phyloP scores from a whole-genome alignment of 345 rosid species.

The Physaria fendleri region DNA sequence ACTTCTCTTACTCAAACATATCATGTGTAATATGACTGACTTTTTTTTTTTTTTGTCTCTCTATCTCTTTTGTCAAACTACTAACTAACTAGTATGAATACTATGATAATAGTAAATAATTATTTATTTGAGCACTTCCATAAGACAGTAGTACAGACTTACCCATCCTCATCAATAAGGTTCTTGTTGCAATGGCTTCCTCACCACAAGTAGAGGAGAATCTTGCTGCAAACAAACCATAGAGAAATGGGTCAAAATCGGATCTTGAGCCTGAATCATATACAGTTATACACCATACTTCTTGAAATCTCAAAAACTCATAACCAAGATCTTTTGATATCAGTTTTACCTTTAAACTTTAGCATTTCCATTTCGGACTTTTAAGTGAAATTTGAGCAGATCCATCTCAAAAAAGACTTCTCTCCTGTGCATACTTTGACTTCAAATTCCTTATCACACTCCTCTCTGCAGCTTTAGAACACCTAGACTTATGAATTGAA shows the following conservation, averaged over 20 bases:
- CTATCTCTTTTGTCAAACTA: no score
- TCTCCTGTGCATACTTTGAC: constrained; percentile 47
- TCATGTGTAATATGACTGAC: no score
- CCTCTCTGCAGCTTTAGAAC: constrained; percentile 44
- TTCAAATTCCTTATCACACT: constrained; percentile 46
- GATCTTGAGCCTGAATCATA: neutral
- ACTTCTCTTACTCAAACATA: no score
- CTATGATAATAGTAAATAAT: no score
- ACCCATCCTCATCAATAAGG: constrained; percentile 49
- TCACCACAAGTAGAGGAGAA: constrained; percentile 39
- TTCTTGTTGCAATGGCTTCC: constrained; percentile 49
- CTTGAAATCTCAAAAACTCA: no score
- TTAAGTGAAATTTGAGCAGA: constrained; percentile 13
- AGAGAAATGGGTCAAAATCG: neutral
- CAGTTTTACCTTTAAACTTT: constrained; percentile 15
- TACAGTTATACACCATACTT: no score
- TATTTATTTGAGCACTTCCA: constrained; percentile 83
- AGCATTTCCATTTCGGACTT: constrained; percentile 5
- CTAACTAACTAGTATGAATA: no score
- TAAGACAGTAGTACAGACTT: constrained; percentile 65
- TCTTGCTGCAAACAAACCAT: constrained; percentile 40
- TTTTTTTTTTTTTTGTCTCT: no score
- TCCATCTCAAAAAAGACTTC: constrained; percentile 20
- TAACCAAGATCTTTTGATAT: neutral
- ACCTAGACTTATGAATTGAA: no score